Base-by-base conservation (phyloP, 441 rosid species). In the Gossypium trilobum region DNA sequence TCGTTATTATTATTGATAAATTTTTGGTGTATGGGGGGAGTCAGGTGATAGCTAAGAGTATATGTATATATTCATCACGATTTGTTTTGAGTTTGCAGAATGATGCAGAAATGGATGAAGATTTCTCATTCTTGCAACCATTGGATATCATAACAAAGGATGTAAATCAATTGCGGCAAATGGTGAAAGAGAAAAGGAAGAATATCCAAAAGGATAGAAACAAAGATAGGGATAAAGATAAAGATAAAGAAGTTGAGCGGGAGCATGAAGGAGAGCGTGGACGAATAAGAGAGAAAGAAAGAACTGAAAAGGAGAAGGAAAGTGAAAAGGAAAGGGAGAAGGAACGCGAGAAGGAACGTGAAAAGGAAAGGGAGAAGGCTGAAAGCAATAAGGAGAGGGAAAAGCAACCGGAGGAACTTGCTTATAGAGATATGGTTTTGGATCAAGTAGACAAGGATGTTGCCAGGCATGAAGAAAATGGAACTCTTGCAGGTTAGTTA, bases 81-180 rank as follows among this genome's bases (percentile, higher is more conserved):
- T 67, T 84, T 74, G 64, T 71, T 74, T 75, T 80, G 60, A 77
- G 77, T 77, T 86, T 36, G 76, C 89, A 95, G 99, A 79, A 83
- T 66, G 95, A 60, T 77, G 84, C 77, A 46, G 98, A 88, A 75
- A 82, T 83, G 74, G 99, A 95, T 52, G 99, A 93, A 79, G 99
- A 95, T 82, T 95, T 95, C 84, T 95, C 95, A 23, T 88, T 95
- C 80, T 83, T 95, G 79, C 93, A 93, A 82, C 99, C 99, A 5
- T 80, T 95, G 87, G 99, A 95, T 84, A 87, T 95, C 67, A 95
- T 95, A 19, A 88, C 99, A 46, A 92, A 91, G 82, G 91, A 91
- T 88, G 91, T 91, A 2, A 73, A 77, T 78, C 93, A 93, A 77
- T 78, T 95, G 79, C 90, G 84, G 51, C 87, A 89, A 73, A 86